Percentiles rank a stretch among this genome's conserved stretches.
Conservation (phyloP, 208 protist species). For the Trypanosoma rangeli region DNA sequence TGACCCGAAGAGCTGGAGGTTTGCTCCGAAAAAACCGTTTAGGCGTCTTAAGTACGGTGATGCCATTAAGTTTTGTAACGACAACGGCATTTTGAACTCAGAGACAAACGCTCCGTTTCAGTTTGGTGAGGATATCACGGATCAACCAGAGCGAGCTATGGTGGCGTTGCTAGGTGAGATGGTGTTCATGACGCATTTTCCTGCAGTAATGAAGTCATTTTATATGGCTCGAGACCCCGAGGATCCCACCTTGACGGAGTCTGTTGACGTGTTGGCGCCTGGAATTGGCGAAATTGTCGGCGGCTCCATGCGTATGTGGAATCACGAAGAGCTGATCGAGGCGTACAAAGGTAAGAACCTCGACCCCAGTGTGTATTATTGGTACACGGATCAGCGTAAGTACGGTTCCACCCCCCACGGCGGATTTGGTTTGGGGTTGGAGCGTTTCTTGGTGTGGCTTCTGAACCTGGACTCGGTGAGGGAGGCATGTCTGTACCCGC, state of each 20-base stretch:
- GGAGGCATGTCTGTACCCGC: constrained; percentile 96
- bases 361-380: constrained; percentile 97
- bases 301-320: constrained; percentile 97
- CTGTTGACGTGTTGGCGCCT: constrained; percentile 96
- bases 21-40: constrained; percentile 95
- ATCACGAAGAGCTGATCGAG: constrained; percentile 92
- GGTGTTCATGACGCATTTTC: constrained; percentile 98
- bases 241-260: constrained; percentile 91
- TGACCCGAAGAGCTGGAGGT: constrained; percentile 85
- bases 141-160: constrained; percentile 98
- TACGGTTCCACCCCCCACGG: constrained; percentile 97
- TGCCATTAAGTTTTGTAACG: constrained; percentile 96
- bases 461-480: constrained; percentile 95
- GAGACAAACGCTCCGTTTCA: constrained; percentile 90
- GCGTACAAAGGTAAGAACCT: constrained; percentile 95
- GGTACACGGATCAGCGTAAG: constrained; percentile 98
- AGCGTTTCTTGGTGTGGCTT: constrained; percentile 97
- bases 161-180: constrained; percentile 96
- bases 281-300: constrained; percentile 99
- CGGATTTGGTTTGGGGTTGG: constrained; percentile 98
- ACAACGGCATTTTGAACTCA: constrained; percentile 93
- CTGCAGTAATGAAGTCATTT: constrained; percentile 98
- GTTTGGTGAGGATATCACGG: constrained; percentile 98
- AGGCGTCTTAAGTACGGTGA: constrained; percentile 95
- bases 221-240: constrained; percentile 96